Conservation (phyloP, 805 yeast genomes). For the Saccharomyces paradoxus region DNA sequence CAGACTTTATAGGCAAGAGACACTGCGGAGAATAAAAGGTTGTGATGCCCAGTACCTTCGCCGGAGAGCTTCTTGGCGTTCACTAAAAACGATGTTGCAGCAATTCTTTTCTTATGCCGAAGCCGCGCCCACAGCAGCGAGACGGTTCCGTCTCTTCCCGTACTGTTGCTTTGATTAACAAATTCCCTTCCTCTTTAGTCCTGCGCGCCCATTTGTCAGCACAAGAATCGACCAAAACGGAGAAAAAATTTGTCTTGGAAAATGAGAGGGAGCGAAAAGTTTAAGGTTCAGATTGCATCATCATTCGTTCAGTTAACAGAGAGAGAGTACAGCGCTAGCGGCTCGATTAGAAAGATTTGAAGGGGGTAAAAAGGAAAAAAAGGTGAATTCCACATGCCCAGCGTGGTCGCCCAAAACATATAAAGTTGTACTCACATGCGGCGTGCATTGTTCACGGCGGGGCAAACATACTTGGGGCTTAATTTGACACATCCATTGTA, state of each 20-base stretch:
- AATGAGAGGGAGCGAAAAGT: background rate
- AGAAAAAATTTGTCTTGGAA: background rate
- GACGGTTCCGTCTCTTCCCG: background rate
- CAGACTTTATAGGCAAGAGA: background rate
- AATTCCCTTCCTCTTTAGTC: background rate
- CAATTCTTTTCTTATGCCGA: background rate
- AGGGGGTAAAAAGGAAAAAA: background rate
- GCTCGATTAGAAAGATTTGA: background rate
- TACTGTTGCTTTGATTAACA: background rate
- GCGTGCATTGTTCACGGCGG: background rate
- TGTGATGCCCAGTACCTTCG: background rate
- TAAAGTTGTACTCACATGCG: background rate
- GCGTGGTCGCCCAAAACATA: background rate
- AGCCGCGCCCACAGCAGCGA: background rate
- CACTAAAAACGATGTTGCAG: background rate
- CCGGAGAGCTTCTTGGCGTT: background rate
- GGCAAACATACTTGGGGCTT: background rate
- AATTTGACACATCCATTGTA: background rate
- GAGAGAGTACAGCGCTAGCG: background rate
- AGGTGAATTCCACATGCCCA: background rate
- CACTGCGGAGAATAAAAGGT: background rate
- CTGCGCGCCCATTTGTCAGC: background rate
- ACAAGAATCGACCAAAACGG: background rate
- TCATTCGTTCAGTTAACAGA: background rate
- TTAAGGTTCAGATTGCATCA: background rate